Percentiles rank a stretch among this genome's conserved stretches.
Conservation (phyloP, 331 rosid species). For the Rhamnella rubrinervis region DNA sequence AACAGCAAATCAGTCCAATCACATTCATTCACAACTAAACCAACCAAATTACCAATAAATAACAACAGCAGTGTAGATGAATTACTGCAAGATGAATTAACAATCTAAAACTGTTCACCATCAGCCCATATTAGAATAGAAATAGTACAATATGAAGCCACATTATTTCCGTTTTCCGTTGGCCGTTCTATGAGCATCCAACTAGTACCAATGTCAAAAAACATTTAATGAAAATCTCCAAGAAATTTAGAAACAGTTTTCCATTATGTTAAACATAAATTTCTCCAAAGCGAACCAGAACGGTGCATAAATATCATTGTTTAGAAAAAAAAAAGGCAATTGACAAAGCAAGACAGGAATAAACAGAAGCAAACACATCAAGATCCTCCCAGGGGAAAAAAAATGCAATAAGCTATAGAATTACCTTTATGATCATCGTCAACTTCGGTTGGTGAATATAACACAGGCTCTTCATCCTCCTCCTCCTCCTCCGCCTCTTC, state of each 20-base stretch:
- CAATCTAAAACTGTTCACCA: neutral
- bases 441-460: constrained; percentile 1
- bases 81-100: neutral
- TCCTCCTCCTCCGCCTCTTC: constrained; percentile 3
- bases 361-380: neutral
- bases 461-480: neutral
- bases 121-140: neutral
- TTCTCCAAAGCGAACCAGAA: neutral
- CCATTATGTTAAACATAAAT: neutral
- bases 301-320: neutral
- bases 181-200: neutral
- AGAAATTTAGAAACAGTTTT: neutral
- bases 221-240: neutral
- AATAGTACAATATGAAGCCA: neutral
- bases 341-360: constrained; percentile 2
- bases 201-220: neutral
- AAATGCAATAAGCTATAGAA: neutral
- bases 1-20: too few species aligned
- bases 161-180: neutral
- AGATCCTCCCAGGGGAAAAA: neutral
- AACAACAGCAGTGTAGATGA: neutral
- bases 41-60: too few species aligned
- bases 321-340: neutral
- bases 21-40: too few species aligned
- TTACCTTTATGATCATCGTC: constrained; percentile 34